Percentiles rank a stretch among this genome's conserved stretches.
Conservation (phyloP, 2,329 filamentous ascomycete species). For the Exserohilum rostratum region DNA sequence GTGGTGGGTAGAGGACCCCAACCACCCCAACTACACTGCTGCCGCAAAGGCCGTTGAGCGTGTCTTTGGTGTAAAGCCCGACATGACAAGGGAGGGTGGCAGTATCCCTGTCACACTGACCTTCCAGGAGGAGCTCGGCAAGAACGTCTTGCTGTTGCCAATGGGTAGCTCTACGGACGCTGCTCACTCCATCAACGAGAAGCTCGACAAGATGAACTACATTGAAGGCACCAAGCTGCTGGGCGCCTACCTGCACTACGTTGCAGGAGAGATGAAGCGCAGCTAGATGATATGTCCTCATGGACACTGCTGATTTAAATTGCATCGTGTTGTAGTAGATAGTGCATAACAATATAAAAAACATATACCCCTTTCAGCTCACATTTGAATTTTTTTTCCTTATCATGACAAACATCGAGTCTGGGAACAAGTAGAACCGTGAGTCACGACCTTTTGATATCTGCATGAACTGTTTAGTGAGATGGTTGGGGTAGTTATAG, state of each 20-base stretch:
- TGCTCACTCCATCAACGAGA: constrained; percentile 98
- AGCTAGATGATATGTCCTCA: constrained; percentile 14
- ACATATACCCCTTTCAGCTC: constrained; percentile 14
- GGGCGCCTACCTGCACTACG: constrained; percentile 94
- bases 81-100: constrained; percentile 95
- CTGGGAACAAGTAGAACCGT: no score
- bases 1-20: constrained; percentile 98
- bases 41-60: constrained; percentile 95
- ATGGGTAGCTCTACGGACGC: constrained; percentile 98
- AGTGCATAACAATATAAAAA: not conserved
- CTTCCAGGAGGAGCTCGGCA: constrained; percentile 96
- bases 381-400: no score
- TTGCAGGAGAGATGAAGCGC: constrained; percentile 80
- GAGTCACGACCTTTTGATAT: no score
- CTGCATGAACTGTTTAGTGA: not conserved
- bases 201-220: constrained; percentile 95
- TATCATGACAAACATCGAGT: no score
- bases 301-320: not conserved
- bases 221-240: constrained; percentile 97
- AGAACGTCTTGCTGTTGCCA: constrained; percentile 93
- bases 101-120: constrained; percentile 97
- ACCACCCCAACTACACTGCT: constrained; percentile 98
- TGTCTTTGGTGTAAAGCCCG: constrained; percentile 90
- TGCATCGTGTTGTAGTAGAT: not conserved
- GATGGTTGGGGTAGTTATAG: not conserved